A percentile compares a stretch with the other conserved stretches of the same genome.
phyloP scores from a whole-genome alignment of 352 stramenopile genomes.

The Pythium pectinolyticum region DNA sequence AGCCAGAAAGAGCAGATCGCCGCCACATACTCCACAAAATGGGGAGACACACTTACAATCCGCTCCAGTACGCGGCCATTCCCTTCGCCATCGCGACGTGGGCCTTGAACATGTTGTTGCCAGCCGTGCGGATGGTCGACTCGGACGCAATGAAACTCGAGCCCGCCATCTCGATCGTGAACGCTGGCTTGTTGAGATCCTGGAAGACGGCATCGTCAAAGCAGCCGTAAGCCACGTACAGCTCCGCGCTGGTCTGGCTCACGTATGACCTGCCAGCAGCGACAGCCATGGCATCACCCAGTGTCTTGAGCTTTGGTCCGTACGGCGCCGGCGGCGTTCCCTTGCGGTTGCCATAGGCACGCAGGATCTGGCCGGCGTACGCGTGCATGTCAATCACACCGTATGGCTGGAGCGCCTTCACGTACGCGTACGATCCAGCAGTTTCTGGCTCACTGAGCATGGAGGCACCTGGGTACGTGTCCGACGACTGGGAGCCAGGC shows the following conservation, averaged over 20 bases:
- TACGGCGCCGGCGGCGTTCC: slow-evolving; percentile 20
- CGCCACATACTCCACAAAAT: too few species aligned
- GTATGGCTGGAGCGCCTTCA: slow-evolving; percentile 22
- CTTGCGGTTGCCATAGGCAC: slow-evolving; percentile 23
- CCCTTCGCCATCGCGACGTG: slow-evolving; percentile 20
- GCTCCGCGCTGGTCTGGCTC: slow-evolving; percentile 16
- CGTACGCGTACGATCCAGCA: slow-evolving; percentile 21
- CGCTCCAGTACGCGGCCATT: slow-evolving; percentile 22
- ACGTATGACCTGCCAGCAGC: slow-evolving; percentile 4
- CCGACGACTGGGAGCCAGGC: background rate
- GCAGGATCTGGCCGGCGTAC: slow-evolving; percentile 28
- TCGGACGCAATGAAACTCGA: slow-evolving; percentile 20
- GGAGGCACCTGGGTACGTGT: slow-evolving; percentile 24
- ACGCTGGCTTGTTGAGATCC: slow-evolving; percentile 25
- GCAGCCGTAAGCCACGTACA: slow-evolving; percentile 34
- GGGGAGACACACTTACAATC: background rate
- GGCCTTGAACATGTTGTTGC: slow-evolving; percentile 21
- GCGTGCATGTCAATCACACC: slow-evolving; percentile 32
- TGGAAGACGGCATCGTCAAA: slow-evolving; percentile 33
- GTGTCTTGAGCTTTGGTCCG: slow-evolving; percentile 22
- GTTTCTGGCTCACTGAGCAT: slow-evolving; percentile 34
- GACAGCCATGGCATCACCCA: slow-evolving; percentile 20
- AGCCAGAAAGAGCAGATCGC: too few species aligned
- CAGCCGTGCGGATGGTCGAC: slow-evolving; percentile 25
- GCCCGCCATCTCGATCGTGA: slow-evolving; percentile 33